Evolutionary conservation across 1,284 basidiomycete species (phyloP), one percentile per base, ranked within the genome.

Genomic region (Apiotrichum akiyoshidainum): DNA sequence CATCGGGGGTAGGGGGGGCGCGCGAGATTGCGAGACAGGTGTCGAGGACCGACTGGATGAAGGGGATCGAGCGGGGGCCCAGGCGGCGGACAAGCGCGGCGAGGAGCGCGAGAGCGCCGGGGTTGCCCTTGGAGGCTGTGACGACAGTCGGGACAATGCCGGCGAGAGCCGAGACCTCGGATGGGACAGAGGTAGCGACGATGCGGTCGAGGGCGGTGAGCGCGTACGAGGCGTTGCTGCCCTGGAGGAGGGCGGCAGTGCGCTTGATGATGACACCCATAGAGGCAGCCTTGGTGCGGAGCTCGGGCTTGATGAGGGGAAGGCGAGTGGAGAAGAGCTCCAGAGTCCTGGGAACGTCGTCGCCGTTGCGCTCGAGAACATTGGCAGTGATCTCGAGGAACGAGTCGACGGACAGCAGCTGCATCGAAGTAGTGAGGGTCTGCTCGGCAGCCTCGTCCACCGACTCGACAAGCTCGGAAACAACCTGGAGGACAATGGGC

Each of bases 1-100:
- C 57, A 0, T 55, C 41, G 14, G 65, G 37, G 1, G 65, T 58
- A 3, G 65, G 55, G 14, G 63, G 58, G 12, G 67, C 50, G 3
- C 80, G 80, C 46, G 87, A 78, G 42, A 86, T 69, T 11, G 72
- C 63, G 33, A 86, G 79, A 59, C 84, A 84, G 53, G 85, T 80
- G 9, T 83, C 78, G 35, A 89, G 81, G 49, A 92, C 83, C n/a
- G 84, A 81, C 56, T 85, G 85, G 74, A 93, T 87, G 77, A 85
- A 83, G 8, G 92, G 90, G 52, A 96, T 90, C 51, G 90, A 81
- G 0, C 92, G 86, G 21, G 92, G 90, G 0, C 89, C 90, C n/a
- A 94, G 83, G 55, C 86, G 86, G 19, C 81, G 75, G 22, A 65
- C 55, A 11, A 66, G 57, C 11, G 65, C 51, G 12, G 68, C 63